Conservation (phyloP, 1,139 yeast genomes). For the Blastobotrys proliferans region DNA sequence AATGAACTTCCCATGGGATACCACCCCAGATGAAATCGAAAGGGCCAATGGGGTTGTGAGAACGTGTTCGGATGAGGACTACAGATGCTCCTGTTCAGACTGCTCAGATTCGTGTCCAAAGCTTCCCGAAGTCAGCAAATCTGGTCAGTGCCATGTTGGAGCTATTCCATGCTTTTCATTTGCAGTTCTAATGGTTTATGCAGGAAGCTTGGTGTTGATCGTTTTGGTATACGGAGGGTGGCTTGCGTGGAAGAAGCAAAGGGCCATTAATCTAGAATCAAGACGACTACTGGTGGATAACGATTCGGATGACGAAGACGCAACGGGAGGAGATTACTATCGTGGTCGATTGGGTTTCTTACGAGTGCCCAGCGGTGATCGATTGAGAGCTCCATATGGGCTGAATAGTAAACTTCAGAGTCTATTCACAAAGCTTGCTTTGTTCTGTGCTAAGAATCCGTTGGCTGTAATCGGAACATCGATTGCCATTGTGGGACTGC, state of each 20-base stretch:
- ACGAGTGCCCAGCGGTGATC: constrained; percentile 19
- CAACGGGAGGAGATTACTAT: constrained; percentile 26
- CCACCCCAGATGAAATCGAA: constrained; percentile 30
- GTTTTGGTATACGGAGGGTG: constrained; percentile 36
- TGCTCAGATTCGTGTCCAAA: constrained; percentile 77
- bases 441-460: constrained; percentile 44
- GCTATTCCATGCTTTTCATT: constrained; percentile 71
- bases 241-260: constrained; percentile 16
- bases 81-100: constrained; percentile 86
- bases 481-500: constrained; percentile 41
- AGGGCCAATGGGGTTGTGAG: constrained; percentile 39
- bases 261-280: constrained; percentile 17
- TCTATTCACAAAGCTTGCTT: constrained; percentile 48
- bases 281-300: constrained; percentile 23
- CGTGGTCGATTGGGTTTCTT: constrained; percentile 8
- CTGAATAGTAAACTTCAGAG: constrained; percentile 45
- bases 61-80: constrained; percentile 62
- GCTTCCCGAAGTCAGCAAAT: constrained; percentile 39
- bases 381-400: constrained; percentile 35
- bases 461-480: constrained; percentile 48
- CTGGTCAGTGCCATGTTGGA: constrained; percentile 53
- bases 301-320: constrained; percentile 27
- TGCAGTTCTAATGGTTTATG: constrained; percentile 52
- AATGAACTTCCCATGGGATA: constrained; percentile 65
- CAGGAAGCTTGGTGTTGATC: constrained; percentile 38